phyloP scores from a whole-genome alignment of 2,329 filamentous ascomycete genomes.

The Hymenotorrendiella dingleyae region DNA sequence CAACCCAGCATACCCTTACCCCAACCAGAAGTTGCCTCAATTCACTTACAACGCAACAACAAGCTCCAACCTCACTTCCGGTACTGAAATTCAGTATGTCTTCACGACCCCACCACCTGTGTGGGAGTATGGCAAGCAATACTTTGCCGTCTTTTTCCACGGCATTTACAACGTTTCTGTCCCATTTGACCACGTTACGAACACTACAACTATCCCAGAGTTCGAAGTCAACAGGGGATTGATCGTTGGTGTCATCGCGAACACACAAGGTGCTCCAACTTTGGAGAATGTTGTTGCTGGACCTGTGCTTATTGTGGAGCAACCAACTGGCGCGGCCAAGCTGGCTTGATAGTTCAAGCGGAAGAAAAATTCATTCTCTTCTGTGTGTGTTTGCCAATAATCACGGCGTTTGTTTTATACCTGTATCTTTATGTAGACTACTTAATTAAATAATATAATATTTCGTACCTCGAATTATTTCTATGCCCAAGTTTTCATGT shows the following conservation, averaged over 20 bases:
- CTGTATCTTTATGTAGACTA: too few relatives aligned
- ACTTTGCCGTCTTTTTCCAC: slow-evolving; percentile 39
- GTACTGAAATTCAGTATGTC: slow-evolving; percentile 29
- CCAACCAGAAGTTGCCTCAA: slow-evolving; percentile 32
- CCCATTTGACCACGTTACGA: slow-evolving; percentile 32
- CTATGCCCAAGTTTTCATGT: too few relatives aligned
- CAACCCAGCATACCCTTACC: slow-evolving; percentile 35
- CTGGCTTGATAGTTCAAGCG: slow-evolving; percentile 14
- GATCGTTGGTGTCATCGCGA: slow-evolving; percentile 33
- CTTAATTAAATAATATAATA: too few relatives aligned
- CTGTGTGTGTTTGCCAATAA: too few relatives aligned
- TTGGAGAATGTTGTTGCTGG: slow-evolving; percentile 36
- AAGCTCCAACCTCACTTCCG: slow-evolving; percentile 28
- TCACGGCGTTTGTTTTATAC: too few relatives aligned
- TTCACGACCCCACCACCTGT: slow-evolving; percentile 29
- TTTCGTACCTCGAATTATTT: too few relatives aligned
- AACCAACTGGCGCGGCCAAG: slow-evolving; percentile 26
- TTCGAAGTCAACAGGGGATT: slow-evolving; percentile 34
- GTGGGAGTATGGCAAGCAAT: slow-evolving; percentile 25
- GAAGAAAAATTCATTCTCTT: too few relatives aligned
- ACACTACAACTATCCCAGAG: slow-evolving; percentile 32
- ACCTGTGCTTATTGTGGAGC: slow-evolving; percentile 34
- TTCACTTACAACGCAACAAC: slow-evolving; percentile 25
- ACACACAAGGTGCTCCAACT: slow-evolving; percentile 32
- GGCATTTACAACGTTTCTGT: slow-evolving; percentile 32